These are phyloP conservation scores for Teratosphaeria gauchensis DNA, from an alignment of 2,329 filamentous ascomycete genomes.

Conservation along the genomic window DNA sequence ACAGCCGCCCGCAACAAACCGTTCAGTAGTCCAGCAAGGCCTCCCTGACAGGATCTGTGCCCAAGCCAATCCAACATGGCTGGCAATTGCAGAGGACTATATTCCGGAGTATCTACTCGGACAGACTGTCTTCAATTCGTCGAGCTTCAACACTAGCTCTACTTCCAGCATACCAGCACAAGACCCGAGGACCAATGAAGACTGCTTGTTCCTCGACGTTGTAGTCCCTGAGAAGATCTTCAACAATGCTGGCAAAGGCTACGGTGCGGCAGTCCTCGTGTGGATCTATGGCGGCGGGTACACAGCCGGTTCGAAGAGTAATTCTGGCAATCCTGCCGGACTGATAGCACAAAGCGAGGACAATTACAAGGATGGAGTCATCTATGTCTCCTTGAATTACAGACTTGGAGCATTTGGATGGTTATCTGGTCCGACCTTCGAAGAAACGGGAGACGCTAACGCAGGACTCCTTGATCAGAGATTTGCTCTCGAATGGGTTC, in stretches of 20 bases:
- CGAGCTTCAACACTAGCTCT: conserved; percentile 8
- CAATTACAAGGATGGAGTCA: conserved; percentile 29
- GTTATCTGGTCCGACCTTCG: conserved; percentile 36
- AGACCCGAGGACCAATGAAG: conserved; percentile 27
- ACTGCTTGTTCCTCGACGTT: conserved; percentile 33
- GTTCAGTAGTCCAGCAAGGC: conserved; percentile 38
- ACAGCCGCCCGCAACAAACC: conserved; percentile 28
- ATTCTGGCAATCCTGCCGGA: conserved; percentile 28
- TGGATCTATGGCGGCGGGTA: conserved; percentile 40
- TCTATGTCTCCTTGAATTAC: conserved; percentile 14
- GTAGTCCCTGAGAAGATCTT: conserved; percentile 27
- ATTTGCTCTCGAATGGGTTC: conserved; percentile 49
- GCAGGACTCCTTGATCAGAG: conserved; percentile 45
- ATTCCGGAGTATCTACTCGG: conserved; percentile 20
- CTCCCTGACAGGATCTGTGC: conserved; percentile 34
- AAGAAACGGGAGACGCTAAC: conserved; percentile 38
- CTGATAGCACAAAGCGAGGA: conserved; percentile 34
- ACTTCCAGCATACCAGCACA: conserved; percentile 6
- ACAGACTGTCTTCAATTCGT: conserved; percentile 13
- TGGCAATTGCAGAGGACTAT: conserved; percentile 21
- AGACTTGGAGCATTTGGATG: conserved; percentile 40
- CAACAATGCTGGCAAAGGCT: conserved; percentile 24
- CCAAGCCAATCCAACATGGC: conserved; percentile 39
- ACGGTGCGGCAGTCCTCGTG: conserved; percentile 30
- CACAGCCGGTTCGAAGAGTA: conserved; percentile 29